Base-by-base conservation (phyloP, 768 basidiomycete genomes). In the Boletus coccyginus region DNA sequence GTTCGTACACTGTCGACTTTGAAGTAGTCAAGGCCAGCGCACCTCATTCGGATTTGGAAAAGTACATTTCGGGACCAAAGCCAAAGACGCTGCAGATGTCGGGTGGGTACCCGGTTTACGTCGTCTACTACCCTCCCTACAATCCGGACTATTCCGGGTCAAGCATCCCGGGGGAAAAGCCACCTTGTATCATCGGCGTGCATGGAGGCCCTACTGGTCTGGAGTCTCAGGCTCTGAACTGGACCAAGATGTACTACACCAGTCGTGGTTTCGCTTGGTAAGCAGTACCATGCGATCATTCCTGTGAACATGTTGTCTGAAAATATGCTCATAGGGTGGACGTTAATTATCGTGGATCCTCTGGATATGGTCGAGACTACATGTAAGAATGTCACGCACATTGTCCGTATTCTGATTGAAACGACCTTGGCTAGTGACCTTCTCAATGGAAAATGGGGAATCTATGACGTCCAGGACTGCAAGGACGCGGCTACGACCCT, bases 311-410 rank as follows among this genome's bases (percentile, higher is more conserved):
- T 17, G 4, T 19, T 7, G 36, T 39, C 36, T 38, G 29, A 67
- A 54, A 27, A 65, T 59, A 0, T 53, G 53, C 36, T 5, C 3
- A 47, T 55, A 84, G 86, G 81, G 63, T 88, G 31, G 86, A 87
- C 50, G 87, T 92, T 36, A 86, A 92, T 64, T 87, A 90, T 60
- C 78, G 87, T 14, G 90, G 90, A 4, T 87, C 86, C 0, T 82
- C 83, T 13, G 85, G 86, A 0, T 90, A 85, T 60, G 91, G 91
- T 0, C 78, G 86, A 7, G 70, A 71, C 19, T 93, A 90, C 61
- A 81, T 79, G 77, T 77, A 57, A 43, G 74, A 13, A 40, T 31
- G 1, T 3, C 14, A 36, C n/a, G 7, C 12, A 29, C 7, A 7
- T n/a, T 0, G 17, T 27, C 0, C 19, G 8, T 17, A 17, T 7